Base-by-base conservation (phyloP, 345 rosid species). In the Hibiscus tridactylites region DNA sequence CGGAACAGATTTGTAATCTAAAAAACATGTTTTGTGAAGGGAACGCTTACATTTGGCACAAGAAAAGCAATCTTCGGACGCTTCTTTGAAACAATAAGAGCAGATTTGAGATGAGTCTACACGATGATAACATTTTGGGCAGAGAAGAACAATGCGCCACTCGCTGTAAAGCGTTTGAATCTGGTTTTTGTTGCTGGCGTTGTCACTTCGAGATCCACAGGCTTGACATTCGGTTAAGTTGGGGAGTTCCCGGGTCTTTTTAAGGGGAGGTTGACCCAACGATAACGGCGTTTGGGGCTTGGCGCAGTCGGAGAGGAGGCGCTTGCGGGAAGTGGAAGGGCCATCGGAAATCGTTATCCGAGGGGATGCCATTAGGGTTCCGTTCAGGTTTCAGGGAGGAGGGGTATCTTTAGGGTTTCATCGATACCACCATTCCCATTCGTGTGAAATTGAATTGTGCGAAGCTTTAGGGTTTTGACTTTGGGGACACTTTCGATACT, bases 141-240 rank as follows among this genome's bases (percentile, higher is more conserved):
- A 86, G 28, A 88, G 86, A 68, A 86, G 82, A 17, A 88, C 76
- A 15, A 88, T 63, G 1, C 93, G 87, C 93, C 93, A 86, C 50
- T 88, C 89, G 59, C 93, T 88, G 76, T 77, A 84, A 1, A 87
- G 83, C 49, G 65, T 56, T 73, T 80, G 83, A 59, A 87, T 77
- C 28, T 63, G 78, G 57, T 73, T 53, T 70, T 77, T 83, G 67
- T 85, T 83, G 61, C 67, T 44, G 76, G 75, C 65, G 62, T 70
- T 9, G 65, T 81, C 88, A 47, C 74, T 53, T 53, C 93, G 79
- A 77, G 74, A 81, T 1, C 83, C 81, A 49, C 93, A 88, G 4
- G 89, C 78, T 9, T 84, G 89, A 71, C 93, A 88, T 79, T 85
- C 87, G 15, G 82, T 68, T 33, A 85, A 63, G 73, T 87, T 78